Evolutionary conservation across 139 green algal species (phyloP).

Genomic region (Chlorella sp.): DNA sequence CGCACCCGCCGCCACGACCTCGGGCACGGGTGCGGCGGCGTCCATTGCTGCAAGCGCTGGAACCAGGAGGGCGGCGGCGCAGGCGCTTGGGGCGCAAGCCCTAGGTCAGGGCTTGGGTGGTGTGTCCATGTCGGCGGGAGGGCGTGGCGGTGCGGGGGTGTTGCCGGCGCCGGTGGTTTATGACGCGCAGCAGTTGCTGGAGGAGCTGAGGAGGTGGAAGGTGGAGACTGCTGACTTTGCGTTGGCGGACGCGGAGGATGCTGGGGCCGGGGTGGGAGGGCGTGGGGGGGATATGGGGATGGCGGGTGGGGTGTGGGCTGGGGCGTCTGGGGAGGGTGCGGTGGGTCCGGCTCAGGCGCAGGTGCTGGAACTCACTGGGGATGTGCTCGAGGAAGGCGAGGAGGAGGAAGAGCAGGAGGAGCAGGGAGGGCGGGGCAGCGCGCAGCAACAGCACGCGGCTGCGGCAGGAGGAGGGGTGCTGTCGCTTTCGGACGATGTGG

Average conservation of each 20-base stretch:
- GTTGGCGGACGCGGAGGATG: background rate
- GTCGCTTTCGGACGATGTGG: background rate
- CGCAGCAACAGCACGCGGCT: too few species aligned
- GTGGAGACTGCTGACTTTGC: slow-evolving; percentile 30
- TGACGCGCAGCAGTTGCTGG: slow-evolving; percentile 18
- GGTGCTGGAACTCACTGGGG: background rate
- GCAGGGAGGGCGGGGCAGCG: too few species aligned
- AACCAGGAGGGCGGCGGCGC: background rate
- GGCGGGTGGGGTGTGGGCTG: background rate
- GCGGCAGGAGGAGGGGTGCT: too few species aligned
- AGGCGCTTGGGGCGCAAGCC: too few species aligned
- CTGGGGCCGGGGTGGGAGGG: background rate
- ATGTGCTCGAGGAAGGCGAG: background rate
- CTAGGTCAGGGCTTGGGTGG: background rate
- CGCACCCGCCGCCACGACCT: background rate
- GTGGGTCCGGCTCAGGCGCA: background rate
- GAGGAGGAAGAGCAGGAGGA: too few species aligned
- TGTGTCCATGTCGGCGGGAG: background rate
- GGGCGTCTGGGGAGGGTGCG: background rate
- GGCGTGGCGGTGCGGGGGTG: background rate
- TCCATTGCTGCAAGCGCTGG: background rate
- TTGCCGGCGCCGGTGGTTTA: background rate
- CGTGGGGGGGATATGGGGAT: background rate
- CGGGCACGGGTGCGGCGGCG: background rate
- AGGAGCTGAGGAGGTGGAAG: slow-evolving; percentile 36